A percentile compares a stretch with the other conserved stretches of the same genome.
Conservation (phyloP, 768 basidiomycete species). For the Phaeotremella skinneri region DNA sequence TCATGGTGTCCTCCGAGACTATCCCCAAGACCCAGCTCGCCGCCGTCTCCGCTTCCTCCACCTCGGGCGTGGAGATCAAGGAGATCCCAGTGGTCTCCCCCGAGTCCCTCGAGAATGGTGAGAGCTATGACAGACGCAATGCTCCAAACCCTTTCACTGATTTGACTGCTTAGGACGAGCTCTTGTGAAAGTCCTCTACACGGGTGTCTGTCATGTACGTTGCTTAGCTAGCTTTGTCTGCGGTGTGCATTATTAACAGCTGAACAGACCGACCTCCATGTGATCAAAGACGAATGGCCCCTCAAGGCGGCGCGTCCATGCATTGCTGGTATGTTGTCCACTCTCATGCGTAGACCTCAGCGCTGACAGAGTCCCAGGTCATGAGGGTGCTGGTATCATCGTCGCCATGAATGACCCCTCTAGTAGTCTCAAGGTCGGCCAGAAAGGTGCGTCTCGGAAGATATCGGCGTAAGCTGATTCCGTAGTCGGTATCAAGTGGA, state of each 20-base stretch:
- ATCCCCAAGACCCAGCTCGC: slow-evolving; percentile 41
- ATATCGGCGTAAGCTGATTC: slow-evolving; percentile 63
- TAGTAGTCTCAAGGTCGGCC: slow-evolving; percentile 23
- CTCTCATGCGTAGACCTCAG: slow-evolving; percentile 38
- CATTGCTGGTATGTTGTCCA: slow-evolving; percentile 17
- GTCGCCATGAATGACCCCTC: slow-evolving; percentile 67
- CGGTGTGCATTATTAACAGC: not conserved
- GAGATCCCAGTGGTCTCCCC: slow-evolving; percentile 44
- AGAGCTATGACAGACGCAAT: no score
- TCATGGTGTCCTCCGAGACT: slow-evolving; percentile 6
- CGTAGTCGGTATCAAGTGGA: slow-evolving; percentile 69
- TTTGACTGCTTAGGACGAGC: slow-evolving; percentile 10
- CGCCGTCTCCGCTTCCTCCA: slow-evolving; percentile 19
- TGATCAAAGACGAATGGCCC: slow-evolving; percentile 77
- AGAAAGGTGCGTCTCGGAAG: slow-evolving; percentile 48
- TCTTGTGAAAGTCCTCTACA: slow-evolving; percentile 70
- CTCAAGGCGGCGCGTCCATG: slow-evolving; percentile 48
- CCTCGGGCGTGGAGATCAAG: slow-evolving; percentile 19
- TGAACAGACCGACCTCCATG: slow-evolving; percentile 63
- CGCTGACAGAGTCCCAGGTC: slow-evolving; percentile 51
- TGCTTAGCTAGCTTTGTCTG: not conserved
- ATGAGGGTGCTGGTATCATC: slow-evolving; percentile 77
- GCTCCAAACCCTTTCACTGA: not conserved
- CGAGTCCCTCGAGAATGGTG: slow-evolving; percentile 27
- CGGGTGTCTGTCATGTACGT: slow-evolving; percentile 77